Percentiles rank a stretch among this genome's conserved stretches.
phyloP scores from a whole-genome alignment of 345 rosid species.

The Arabidopsis arenosa region DNA sequence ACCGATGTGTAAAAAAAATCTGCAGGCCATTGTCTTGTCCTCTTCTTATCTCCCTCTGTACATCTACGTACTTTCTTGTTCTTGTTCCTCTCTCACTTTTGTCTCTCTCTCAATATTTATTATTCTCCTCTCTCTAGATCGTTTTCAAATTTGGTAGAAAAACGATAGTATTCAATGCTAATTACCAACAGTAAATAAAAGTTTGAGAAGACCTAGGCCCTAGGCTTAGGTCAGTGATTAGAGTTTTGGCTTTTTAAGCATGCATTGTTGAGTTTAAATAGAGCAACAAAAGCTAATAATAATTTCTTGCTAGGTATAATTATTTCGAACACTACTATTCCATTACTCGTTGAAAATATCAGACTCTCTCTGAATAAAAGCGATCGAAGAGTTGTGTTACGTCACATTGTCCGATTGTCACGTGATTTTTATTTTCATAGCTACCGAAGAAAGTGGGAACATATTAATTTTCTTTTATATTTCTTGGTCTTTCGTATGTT shows the following conservation, averaged over 20 bases:
- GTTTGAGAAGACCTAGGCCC: not conserved
- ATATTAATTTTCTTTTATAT: conserved; percentile 10
- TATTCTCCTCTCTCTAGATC: conserved; percentile 20
- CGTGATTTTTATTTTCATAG: conserved; percentile 17
- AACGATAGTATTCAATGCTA: not conserved
- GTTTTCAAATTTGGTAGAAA: not conserved
- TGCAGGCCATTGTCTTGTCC: conserved; percentile 49
- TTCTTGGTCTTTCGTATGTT: conserved; percentile 28
- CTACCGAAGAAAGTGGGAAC: conserved; percentile 20
- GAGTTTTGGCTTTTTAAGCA: conserved; percentile 2
- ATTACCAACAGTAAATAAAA: not conserved
- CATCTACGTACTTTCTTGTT: conserved; percentile 46
- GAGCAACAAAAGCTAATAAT: not conserved
- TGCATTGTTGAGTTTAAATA: conserved; percentile 2
- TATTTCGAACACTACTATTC: not conserved
- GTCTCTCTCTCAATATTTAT: conserved; percentile 25
- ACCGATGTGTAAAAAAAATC: conserved; percentile 34
- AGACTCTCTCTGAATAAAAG: not conserved
- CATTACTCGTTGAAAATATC: conserved; percentile 19
- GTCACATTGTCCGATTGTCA: conserved; percentile 34
- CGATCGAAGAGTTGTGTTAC: conserved; percentile 9
- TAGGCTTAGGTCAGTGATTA: conserved; percentile 24
- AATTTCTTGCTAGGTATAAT: conserved; percentile 1
- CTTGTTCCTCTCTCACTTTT: conserved; percentile 40
- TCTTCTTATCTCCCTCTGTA: conserved; percentile 46